Evolutionary conservation across 345 rosid genomes (phyloP), one percentile per base, ranked within the genome.

Genomic region (Lepidium didymum): DNA sequence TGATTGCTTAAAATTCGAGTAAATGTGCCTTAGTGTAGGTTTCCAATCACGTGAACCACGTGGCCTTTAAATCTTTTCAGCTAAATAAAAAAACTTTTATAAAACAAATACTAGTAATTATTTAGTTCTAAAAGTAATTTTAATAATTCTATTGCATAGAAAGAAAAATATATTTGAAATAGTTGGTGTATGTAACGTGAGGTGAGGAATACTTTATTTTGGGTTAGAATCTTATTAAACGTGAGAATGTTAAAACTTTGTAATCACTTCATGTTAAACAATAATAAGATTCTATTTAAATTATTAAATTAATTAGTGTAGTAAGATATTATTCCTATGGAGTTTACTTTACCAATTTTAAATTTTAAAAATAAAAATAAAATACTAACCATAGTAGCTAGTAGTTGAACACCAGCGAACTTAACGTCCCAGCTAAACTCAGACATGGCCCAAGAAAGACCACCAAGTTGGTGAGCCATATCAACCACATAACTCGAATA

Each of bases 361-460:
- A 9, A 10, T 14, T 0, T 12, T 12, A 4, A 15, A 40, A 15
- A 3, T 19, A 14, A 18, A n/a, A 66, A 2, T 27, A 37, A 36
- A 51, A 16, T 35, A 68, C 54, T 70, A 75, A 90, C 97, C 98
- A 83, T 83, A n/a, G 97, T 84, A 40, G 92, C 91, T 35, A 87
- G 70, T 46, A 91, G 53, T 56, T 93, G 99, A 70, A 94, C 63
- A 8, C 92, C 99, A 49, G 96, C 91, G 49, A 80, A 91, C 78
- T 94, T 94, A 14, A 94, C 97, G 79, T 94, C 99, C 99, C 99
- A 94, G 73, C 99, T 94, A 77, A 94, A 94, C 71, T 94, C 97
- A 1, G 94, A 73, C 40, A 94, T 89, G 73, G 97, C 86, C 97
- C 97, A 94, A 37, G 87, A 85, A 75, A 81, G 78, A 25, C 97